phyloP scores from a whole-genome alignment of 2,329 filamentous ascomycete genomes.

The Aphanoascus verrucosus region DNA sequence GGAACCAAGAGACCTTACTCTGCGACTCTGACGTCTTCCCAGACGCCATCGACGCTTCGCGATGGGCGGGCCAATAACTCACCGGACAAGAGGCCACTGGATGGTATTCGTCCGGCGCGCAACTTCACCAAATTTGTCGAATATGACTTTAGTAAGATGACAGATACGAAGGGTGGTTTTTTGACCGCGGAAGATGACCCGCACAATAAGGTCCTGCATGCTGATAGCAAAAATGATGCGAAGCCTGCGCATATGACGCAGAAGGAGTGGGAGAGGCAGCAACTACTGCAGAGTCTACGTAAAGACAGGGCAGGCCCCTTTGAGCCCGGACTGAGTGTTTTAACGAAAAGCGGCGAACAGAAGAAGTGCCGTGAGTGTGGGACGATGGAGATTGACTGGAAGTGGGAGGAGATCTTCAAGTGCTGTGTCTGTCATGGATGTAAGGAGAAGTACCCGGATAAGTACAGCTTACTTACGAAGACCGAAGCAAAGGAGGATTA shows the following conservation, averaged over 20 bases:
- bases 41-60: constrained; percentile 50
- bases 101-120: constrained; percentile 59
- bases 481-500: constrained; percentile 95
- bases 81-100: constrained; percentile 26
- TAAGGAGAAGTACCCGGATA: constrained; percentile 83
- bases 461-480: constrained; percentile 91
- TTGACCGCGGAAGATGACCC: constrained; percentile 85
- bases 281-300: constrained; percentile 61
- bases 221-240: constrained; percentile 43
- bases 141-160: constrained; percentile 97
- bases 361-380: constrained; percentile 77
- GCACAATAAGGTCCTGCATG: constrained; percentile 65
- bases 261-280: constrained; percentile 80
- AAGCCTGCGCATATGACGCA: constrained; percentile 82
- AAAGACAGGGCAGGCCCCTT: constrained; percentile 69
- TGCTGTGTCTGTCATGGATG: constrained; percentile 67
- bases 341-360: constrained; percentile 52
- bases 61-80: constrained; percentile 48
- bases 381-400: constrained; percentile 81
- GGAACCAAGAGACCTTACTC: constrained; percentile 64
- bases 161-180: constrained; percentile 93
- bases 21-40: constrained; percentile 43
- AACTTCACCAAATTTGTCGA: constrained; percentile 94
- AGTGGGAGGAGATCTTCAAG: constrained; percentile 78
- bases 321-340: constrained; percentile 73